Evolutionary conservation across 108 stramenopile genomes (phyloP), one percentile per base, ranked within the genome.

Genomic region (Parietichytrium sp.): DNA sequence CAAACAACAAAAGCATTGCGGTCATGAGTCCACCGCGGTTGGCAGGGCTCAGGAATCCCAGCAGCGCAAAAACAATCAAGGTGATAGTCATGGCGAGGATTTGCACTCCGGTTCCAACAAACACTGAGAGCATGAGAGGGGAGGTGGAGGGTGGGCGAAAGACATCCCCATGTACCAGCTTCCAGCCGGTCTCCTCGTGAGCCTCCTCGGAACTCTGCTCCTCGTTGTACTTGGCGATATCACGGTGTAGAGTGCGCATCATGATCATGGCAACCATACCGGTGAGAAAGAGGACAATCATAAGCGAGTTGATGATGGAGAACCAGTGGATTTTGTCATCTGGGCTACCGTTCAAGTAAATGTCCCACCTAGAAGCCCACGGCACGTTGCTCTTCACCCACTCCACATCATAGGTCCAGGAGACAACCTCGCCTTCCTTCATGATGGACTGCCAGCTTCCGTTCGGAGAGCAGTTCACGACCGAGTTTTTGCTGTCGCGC

Each of bases 271-370:
- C 98, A 55, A 98, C 94, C 20, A 96, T 95, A 72, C 96, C 98
- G 1, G 93, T 96, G 82, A 99, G 88, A 89, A 99, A 97, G 33
- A 98, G 80, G 23, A 96, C 96, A 82, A 99, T 98, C 95, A 99
- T 96, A 80, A 97, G 91, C 12, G 94, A 95, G 92, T 99, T 99
- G 72, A 95, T 90, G 87, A 99, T 97, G 78, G 94, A 90, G 91
- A 98, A 99, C 95, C 95, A 97, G 86, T 99, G 98, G 77, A 99
- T 93, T 81, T 97, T 96, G 87, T 95, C 96, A 83, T 96, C 94
- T 29, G 94, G 93, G 23, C 87, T 82, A 47, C 93, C 95, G 54
- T 93, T 92, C 47, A 99, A 84, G 90, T 98, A 99, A 27, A 98
- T 90, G 86, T 99, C 99, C 99, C 99, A 99, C 53, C 99, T 95